Evolutionary conservation across 805 yeast species (phyloP), one percentile per base, ranked within the genome.

Genomic region (Myxozyma geophila): DNA sequence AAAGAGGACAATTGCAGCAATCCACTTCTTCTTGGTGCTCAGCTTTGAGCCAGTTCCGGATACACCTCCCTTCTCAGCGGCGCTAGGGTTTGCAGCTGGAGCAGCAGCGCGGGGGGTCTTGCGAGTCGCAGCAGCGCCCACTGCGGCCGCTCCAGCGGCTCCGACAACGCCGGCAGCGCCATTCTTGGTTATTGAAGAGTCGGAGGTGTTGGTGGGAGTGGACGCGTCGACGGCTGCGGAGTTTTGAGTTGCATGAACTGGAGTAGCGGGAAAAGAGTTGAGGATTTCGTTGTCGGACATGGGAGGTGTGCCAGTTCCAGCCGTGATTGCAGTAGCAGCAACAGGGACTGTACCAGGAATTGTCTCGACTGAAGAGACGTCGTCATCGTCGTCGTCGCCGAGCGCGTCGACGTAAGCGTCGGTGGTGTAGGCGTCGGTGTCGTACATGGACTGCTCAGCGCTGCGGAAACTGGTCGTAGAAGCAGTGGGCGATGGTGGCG

Each of bases 401-500:
- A 15, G 39, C 1, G 58, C 64, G 44, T 56, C 64, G 36, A 47
- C 58, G 37, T 41, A 48, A 12, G 57, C 59, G 48, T 57, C 67
- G 10, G 59, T 54, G 19, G 40, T 47, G 50, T 63, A 47, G 13
- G 61, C 64, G 33, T 62, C 66, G 15, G 62, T 62, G 23, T 48
- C 61, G 47, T 55, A 47, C 15, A 9, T 12, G 19, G 41, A 23
- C 58, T 35, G 49, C 48, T 28, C 63, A 35, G 47, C 49, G 54
- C 37, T 59, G 49, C 43, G 68, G 50, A 61, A 64, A 33, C 66
- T 62, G 10, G 60, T 47, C 7, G 68, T 62, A 23, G 63, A 62
- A 15, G 61, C 66, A 2, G 68, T 54, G n/a, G 68, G 66, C 48
- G 68, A 62, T 13, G 66, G 59, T 17, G 62, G 58, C 2, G 54